Evolutionary conservation across 2,329 filamentous ascomycete genomes (phyloP).

Genomic region (Ramularia endophylla): DNA sequence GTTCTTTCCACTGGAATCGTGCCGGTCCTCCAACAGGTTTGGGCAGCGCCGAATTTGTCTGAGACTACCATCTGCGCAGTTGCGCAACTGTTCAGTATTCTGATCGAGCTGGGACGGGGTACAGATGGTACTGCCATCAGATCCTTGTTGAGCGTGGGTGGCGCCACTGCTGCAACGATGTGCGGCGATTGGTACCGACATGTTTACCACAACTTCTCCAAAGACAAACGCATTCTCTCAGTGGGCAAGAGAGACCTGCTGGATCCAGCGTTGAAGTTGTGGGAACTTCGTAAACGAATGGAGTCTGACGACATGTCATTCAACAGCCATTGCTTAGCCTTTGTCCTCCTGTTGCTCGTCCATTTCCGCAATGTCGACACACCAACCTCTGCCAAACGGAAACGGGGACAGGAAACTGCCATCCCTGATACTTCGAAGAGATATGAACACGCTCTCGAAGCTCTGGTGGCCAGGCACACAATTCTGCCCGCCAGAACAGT

Average conservation of each 20-base stretch:
- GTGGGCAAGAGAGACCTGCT: slow-evolving; percentile 6
- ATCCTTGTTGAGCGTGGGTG: slow-evolving; percentile 19
- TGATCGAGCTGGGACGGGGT: slow-evolving; percentile 16
- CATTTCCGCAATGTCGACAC: neutral
- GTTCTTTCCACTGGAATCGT: slow-evolving; percentile 66
- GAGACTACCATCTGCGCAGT: slow-evolving; percentile 9
- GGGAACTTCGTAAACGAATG: slow-evolving; percentile 22
- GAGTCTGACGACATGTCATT: slow-evolving; percentile 23
- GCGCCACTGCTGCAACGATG: slow-evolving; percentile 18
- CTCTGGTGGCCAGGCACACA: slow-evolving; percentile 37
- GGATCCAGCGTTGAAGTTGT: slow-evolving; percentile 21
- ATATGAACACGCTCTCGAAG: slow-evolving; percentile 12
- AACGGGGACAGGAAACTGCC: slow-evolving; percentile 6
- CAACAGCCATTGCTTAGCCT: slow-evolving; percentile 21
- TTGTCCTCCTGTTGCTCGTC: slow-evolving; percentile 16
- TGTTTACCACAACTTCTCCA: slow-evolving; percentile 5
- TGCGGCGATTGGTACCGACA: slow-evolving; percentile 21
- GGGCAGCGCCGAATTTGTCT: slow-evolving; percentile 4
- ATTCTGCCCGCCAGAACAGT: slow-evolving; percentile 35
- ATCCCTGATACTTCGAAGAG: neutral
- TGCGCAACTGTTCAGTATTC: slow-evolving; percentile 8
- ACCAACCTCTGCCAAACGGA: slow-evolving; percentile 15
- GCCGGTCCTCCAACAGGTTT: slow-evolving; percentile 57
- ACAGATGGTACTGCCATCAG: slow-evolving; percentile 18
- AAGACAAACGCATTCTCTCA: neutral